Percentiles rank a stretch among this genome's conserved stretches.
These are phyloP conservation scores for Magnolia officinalis DNA, from an alignment of 164 flowering plant genomes.

Conservation along the genomic window DNA sequence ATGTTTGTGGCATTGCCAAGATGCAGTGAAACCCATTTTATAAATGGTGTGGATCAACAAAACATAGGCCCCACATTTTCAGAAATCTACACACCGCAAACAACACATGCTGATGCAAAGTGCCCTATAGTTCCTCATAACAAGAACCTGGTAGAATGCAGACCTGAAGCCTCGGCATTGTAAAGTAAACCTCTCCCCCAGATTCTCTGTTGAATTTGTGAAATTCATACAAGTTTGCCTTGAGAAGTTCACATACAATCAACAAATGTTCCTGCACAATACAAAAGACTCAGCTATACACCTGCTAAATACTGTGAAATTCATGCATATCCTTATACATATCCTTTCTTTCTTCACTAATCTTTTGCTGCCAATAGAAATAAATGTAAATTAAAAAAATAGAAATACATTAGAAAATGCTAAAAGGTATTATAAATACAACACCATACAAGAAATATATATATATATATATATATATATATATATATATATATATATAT, in stretches of 20 bases:
- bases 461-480: too few relatives aligned
- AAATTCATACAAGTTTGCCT: slow-evolving; percentile 95
- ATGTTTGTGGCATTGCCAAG: too few relatives aligned
- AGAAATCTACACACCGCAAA: too few relatives aligned
- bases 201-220: slow-evolving; percentile 98
- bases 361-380: background rate
- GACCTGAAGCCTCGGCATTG: slow-evolving; percentile 99
- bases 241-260: slow-evolving; percentile 96
- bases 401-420: background rate
- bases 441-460: background rate
- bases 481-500: too few relatives aligned
- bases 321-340: background rate
- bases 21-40: too few relatives aligned
- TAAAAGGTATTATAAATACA: background rate
- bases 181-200: slow-evolving; percentile 98
- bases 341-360: background rate
- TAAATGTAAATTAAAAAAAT: too few relatives aligned
- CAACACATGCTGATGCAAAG: too few relatives aligned
- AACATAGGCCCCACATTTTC: too few relatives aligned
- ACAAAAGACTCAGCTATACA: slow-evolving; percentile 10
- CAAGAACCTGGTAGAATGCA: slow-evolving; percentile 18
- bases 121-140: background rate
- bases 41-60: too few relatives aligned
- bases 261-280: slow-evolving; percentile 86
- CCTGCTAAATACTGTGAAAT: background rate